These are phyloP conservation scores for Neurospora pannonica DNA, from an alignment of 495 filamentous ascomycete species.

Conservation along the genomic window DNA sequence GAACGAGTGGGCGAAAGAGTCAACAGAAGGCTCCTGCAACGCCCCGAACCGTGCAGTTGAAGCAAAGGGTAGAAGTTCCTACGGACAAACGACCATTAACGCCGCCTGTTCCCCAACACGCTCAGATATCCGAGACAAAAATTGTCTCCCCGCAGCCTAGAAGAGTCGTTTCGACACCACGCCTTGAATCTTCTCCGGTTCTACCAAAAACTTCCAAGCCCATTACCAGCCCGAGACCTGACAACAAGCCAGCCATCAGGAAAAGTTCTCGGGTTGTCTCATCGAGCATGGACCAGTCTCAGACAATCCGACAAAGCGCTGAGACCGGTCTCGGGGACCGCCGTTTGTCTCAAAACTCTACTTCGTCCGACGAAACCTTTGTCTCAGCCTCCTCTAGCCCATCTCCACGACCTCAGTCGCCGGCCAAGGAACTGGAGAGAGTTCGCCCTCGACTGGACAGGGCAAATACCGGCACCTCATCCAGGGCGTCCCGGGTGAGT, in stretches of 20 bases:
- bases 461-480: constrained; percentile 10
- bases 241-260: background rate
- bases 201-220: background rate
- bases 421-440: constrained; percentile 3
- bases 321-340: constrained; percentile 3
- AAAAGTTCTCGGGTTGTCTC: background rate
- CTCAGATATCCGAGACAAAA: background rate
- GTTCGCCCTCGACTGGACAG: background rate
- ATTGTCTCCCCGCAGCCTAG: constrained; percentile 13
- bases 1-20: background rate
- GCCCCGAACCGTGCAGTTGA: background rate
- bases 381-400: constrained; percentile 38
- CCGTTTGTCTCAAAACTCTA: constrained; percentile 15
- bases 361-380: constrained; percentile 35
- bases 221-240: background rate
- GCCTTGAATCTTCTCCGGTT: constrained; percentile 9
- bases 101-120: background rate
- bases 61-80: background rate
- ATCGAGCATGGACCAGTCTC: background rate
- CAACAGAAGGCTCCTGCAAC: background rate
- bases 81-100: constrained; percentile 2
- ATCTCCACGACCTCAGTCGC: constrained; percentile 20
- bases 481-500: constrained; percentile 3
- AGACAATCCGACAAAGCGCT: background rate
- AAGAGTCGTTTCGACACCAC: constrained; percentile 11